Evolutionary conservation across 257 asterid species (phyloP).

Genomic region (Solanum gracilifrons): DNA sequence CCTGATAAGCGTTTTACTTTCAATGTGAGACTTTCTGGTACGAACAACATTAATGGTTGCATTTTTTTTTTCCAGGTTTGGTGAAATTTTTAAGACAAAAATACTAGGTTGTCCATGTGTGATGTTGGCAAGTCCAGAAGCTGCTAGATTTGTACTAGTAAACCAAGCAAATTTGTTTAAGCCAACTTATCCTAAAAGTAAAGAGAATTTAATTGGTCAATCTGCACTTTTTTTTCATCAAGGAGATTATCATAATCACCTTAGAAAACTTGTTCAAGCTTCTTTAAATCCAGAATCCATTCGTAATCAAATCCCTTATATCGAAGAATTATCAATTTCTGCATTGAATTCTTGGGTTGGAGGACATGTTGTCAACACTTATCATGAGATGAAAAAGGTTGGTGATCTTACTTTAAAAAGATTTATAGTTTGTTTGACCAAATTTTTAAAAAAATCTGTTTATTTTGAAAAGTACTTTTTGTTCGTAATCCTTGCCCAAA

Average conservation of each 20-base stretch:
- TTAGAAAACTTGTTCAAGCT: conserved; percentile 54
- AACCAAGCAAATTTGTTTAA: conserved; percentile 59
- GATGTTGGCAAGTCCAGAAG: conserved; percentile 86
- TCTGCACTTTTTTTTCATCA: conserved; percentile 78
- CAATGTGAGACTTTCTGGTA: not conserved
- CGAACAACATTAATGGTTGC: not conserved
- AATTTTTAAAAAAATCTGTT: not conserved
- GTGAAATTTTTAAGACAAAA: conserved; percentile 76
- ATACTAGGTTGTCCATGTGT: conserved; percentile 76
- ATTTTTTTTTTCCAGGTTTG: conserved; percentile 32
- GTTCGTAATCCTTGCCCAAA: not conserved
- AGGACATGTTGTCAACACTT: conserved; percentile 43
- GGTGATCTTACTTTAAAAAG: not conserved
- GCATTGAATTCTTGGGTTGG: conserved; percentile 46
- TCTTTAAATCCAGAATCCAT: conserved; percentile 47
- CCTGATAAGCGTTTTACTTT: not conserved
- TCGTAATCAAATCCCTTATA: conserved; percentile 29
- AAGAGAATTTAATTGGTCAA: conserved; percentile 65
- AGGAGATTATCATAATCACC: conserved; percentile 61
- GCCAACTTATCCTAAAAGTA: conserved; percentile 85
- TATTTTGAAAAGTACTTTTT: not conserved
- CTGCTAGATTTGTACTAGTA: conserved; percentile 70
- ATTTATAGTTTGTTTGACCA: not conserved
- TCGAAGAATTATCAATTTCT: conserved; percentile 30
- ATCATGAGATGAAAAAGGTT: conserved; percentile 64